Percentiles rank a stretch among this genome's conserved stretches.
Conservation (phyloP, 2,329 filamentous ascomycete species). For the Pseudogymnoascus sp. region DNA sequence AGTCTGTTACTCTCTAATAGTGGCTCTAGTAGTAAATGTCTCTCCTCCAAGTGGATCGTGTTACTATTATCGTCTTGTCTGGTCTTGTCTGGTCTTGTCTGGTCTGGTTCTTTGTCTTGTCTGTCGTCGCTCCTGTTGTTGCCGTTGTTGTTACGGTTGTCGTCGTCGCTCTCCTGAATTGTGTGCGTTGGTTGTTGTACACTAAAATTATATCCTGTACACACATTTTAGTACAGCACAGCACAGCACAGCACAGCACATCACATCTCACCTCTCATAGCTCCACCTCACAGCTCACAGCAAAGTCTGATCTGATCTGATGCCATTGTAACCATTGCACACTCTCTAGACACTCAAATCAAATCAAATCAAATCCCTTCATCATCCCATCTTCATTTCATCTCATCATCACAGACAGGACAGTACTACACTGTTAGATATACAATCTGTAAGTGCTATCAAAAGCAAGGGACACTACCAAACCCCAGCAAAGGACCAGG, state of each 20-base stretch:
- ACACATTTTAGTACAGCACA: no score
- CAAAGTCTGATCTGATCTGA: no score
- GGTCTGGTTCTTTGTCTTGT: background rate
- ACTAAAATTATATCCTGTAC: no score
- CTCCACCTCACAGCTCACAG: background rate
- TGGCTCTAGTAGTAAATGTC: background rate
- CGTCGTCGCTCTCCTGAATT: background rate
- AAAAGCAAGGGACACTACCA: no score
- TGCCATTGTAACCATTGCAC: background rate
- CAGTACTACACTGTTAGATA: background rate
- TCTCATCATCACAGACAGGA: background rate
- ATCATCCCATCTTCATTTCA: no score
- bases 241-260: background rate
- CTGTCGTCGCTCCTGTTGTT: background rate
- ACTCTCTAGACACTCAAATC: background rate
- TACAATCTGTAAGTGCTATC: no score
- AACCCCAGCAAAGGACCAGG: background rate
- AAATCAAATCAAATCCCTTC: no score
- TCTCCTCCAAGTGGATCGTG: background rate
- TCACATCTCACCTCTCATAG: no score
- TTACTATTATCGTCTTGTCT: background rate
- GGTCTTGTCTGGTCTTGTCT: background rate
- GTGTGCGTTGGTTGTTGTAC: no score
- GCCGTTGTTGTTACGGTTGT: background rate
- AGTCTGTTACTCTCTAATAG: no score